These are phyloP conservation scores for Wickerhamomyces sydowiorum DNA, from an alignment of 805 yeast genomes.

Conservation along the genomic window DNA sequence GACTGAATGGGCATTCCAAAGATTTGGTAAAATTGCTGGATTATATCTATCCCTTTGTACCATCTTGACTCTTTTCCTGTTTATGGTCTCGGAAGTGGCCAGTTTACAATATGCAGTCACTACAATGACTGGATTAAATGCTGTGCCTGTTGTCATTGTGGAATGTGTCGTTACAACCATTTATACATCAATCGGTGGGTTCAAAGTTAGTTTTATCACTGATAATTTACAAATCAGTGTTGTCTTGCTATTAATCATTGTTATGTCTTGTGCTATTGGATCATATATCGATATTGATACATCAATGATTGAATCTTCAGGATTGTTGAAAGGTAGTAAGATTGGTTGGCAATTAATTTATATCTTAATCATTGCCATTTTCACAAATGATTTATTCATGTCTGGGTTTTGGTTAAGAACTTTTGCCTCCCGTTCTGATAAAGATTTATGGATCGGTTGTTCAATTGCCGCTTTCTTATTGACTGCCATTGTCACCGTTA, in stretches of 20 bases:
- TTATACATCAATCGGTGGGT: constrained; percentile 86
- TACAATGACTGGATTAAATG: constrained; percentile 71
- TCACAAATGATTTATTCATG: constrained; percentile 85
- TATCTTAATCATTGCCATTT: constrained; percentile 78
- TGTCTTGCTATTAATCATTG: constrained; percentile 59
- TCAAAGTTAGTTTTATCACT: constrained; percentile 80
- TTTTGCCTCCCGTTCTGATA: constrained; percentile 77
- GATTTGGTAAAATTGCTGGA: constrained; percentile 71
- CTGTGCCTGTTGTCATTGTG: constrained; percentile 75
- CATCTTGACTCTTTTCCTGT: constrained; percentile 75
- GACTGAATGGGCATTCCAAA: constrained; percentile 88
- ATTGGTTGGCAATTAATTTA: constrained; percentile 89
- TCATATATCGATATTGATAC: constrained; percentile 55
- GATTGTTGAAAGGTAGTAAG: constrained; percentile 57
- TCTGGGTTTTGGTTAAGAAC: constrained; percentile 94
- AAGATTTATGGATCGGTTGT: constrained; percentile 71
- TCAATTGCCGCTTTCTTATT: constrained; percentile 66
- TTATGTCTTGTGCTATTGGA: constrained; percentile 78
- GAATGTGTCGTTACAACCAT: constrained; percentile 85
- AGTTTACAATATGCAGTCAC: constrained; percentile 74
- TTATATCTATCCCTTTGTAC: constrained; percentile 77
- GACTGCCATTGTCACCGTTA: constrained; percentile 57
- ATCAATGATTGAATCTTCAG: constrained; percentile 56
- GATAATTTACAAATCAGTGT: constrained; percentile 80
- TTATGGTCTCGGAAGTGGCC: constrained; percentile 82